Percentiles rank a stretch among this genome's conserved stretches.
Conservation (phyloP, 768 basidiomycete species). For the Asterophora lycoperdoides region DNA sequence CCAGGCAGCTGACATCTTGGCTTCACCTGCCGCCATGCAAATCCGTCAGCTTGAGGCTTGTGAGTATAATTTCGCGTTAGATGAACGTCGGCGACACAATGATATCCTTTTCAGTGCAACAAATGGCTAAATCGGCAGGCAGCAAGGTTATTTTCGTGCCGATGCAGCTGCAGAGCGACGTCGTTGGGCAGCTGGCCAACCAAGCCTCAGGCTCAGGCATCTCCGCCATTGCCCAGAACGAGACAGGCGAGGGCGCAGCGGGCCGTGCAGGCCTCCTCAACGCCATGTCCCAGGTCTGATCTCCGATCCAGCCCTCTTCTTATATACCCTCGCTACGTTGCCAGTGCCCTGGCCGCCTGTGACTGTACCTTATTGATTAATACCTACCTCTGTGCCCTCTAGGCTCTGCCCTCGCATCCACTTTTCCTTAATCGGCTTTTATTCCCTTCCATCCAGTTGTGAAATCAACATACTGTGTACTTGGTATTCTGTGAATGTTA, state of each 20-base stretch:
- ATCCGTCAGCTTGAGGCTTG: conserved; percentile 92
- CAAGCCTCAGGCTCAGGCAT: conserved; percentile 26
- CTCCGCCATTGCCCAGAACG: conserved; percentile 28
- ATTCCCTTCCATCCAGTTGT: too few species aligned
- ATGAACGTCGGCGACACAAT: not conserved
- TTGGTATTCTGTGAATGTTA: not conserved
- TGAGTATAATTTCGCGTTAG: conserved; percentile 23
- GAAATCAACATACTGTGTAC: too few species aligned
- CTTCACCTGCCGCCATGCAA: conserved; percentile 96
- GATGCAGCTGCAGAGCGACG: conserved; percentile 82
- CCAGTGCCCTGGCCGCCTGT: not conserved
- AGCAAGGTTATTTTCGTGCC: conserved; percentile 94
- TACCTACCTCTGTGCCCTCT: conserved; percentile 1
- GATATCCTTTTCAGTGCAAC: conserved; percentile 67
- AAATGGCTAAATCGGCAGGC: conserved; percentile 86
- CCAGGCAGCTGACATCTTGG: conserved; percentile 92
- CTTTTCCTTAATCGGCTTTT: not conserved
- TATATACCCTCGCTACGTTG: conserved; percentile 4
- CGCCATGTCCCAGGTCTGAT: conserved; percentile 44
- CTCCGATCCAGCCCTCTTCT: not conserved
- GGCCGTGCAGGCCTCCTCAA: conserved; percentile 51
- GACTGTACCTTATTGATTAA: not conserved
- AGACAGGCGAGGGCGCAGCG: conserved; percentile 39
- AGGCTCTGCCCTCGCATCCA: not conserved
- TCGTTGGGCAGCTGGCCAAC: conserved; percentile 45